Percentiles rank a stretch among this genome's conserved stretches.
phyloP scores from a whole-genome alignment of 2,329 filamentous ascomycete species.

The Fusarium sp. region DNA sequence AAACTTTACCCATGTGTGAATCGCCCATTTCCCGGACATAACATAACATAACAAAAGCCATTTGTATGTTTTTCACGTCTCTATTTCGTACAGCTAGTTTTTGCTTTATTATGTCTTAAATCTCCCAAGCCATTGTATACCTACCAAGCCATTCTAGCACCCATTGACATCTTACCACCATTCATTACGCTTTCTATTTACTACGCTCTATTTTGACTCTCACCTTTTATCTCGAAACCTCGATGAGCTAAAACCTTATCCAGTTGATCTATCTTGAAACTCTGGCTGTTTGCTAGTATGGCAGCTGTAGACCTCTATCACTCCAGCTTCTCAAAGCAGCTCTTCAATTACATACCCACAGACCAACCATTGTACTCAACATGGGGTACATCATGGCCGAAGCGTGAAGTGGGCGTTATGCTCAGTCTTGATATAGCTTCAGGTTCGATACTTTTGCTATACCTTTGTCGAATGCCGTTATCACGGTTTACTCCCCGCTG shows the following conservation, averaged over 20 bases:
- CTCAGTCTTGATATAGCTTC: slow-evolving; percentile 41
- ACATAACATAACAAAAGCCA: slow-evolving; percentile 12
- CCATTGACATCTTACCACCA: not conserved
- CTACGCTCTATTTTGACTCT: not conserved
- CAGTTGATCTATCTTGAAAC: not conserved
- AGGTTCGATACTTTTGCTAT: slow-evolving; percentile 44
- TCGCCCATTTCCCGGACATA: not conserved
- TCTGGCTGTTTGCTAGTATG: slow-evolving; percentile 12
- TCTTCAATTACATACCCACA: not conserved
- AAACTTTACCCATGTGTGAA: slow-evolving; percentile 23
- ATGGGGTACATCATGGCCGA: slow-evolving; percentile 12
- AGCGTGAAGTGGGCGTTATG: slow-evolving; percentile 25
- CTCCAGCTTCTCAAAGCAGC: slow-evolving; percentile 20
- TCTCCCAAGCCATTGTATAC: not conserved
- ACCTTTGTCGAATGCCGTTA: slow-evolving; percentile 41
- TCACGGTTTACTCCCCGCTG: slow-evolving; percentile 50
- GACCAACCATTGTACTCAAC: not conserved
- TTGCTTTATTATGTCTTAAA: not conserved
- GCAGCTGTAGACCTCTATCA: slow-evolving; percentile 25
- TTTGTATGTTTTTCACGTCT: slow-evolving; percentile 17
- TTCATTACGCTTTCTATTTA: not conserved
- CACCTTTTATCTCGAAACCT: not conserved
- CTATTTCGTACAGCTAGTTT: not conserved
- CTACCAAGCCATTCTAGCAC: not conserved
- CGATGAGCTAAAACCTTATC: slow-evolving; percentile 11